phyloP scores from a whole-genome alignment of 257 asterid genomes.

The Fraxinus pennsylvanica region DNA sequence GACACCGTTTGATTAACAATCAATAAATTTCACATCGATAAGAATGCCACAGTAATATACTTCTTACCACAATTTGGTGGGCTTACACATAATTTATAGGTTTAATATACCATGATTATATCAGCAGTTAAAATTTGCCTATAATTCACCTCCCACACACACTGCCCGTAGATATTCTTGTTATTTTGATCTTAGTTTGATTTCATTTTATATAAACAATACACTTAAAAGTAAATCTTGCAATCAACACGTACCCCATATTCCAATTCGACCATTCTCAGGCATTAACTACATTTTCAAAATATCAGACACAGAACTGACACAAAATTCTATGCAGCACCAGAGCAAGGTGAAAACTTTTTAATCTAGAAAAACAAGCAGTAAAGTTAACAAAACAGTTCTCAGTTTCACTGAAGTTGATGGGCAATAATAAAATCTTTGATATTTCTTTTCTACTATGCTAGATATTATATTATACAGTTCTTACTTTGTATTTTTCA shows the following conservation, averaged over 20 bases:
- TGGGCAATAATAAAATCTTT: constrained; percentile 33
- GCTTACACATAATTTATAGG: too few species aligned
- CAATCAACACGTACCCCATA: too few species aligned
- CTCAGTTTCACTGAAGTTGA: constrained; percentile 37
- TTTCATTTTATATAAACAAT: constrained; percentile 3
- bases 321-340: constrained; percentile 14
- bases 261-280: too few species aligned
- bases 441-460: not conserved
- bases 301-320: constrained; percentile 16
- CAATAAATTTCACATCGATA: too few species aligned
- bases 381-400: constrained; percentile 13
- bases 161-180: not conserved
- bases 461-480: constrained; percentile 15
- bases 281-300: too few species aligned
- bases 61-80: too few species aligned
- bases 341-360: too few species aligned
- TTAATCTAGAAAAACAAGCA: not conserved
- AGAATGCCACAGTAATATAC: too few species aligned
- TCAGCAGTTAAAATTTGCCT: too few species aligned
- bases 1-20: not conserved
- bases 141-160: too few species aligned
- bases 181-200: not conserved
- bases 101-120: too few species aligned
- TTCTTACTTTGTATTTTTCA: constrained; percentile 27
- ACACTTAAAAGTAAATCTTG: constrained; percentile 13